Evolutionary conservation across 2,329 filamentous ascomycete species (phyloP), one percentile per base, ranked within the genome.

Genomic region (Raffaelea albimanens): DNA sequence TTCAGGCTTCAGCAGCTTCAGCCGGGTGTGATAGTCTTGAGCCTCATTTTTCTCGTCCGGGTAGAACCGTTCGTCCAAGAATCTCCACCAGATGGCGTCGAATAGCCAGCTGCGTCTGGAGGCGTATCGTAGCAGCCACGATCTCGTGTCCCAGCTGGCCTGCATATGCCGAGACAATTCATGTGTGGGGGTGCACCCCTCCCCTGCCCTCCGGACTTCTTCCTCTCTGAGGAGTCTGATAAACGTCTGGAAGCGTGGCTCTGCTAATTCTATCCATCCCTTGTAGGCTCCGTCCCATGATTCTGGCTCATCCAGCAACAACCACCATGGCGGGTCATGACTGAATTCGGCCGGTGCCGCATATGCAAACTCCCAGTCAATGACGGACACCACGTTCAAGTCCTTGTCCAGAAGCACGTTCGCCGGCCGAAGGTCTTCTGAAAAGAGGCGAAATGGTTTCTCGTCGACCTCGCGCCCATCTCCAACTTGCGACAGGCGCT

Each of bases 341-440:
- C 43, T 36, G 39, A 66, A 66, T 45, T 63, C 58, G 13, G 54
- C 47, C 0, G 62, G 61, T 0, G 55, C 63, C 3, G 45, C 56
- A 47, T 65, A 66, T 1, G 59, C 47, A 43, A 61, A 65, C 48
- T 70, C 67, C 65, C 65, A 70, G 50, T 70, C 66, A 4, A 72
- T 63, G 0, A 65, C 58, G 3, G 56, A 63, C 9, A 60, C 53
- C 1, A 69, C 48, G 0, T 56, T 18, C 7, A 59, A 49, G 2
- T 51, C 22, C 1, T 59, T 50, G 13, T 60, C 50, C 0, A 68
- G 10, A 2, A 69, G 57, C 4, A 67, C 52, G 43, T 55, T 44
- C 47, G 41, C 53, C 1, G 63, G 49, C 1, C 58, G 52, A 8
- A 68, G 55, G 45, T 68, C 62, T 36, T 69, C 64, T 5, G 51